Conservation (phyloP, 2,329 filamentous ascomycete genomes). For the Fusarium pseudocircinatum region DNA sequence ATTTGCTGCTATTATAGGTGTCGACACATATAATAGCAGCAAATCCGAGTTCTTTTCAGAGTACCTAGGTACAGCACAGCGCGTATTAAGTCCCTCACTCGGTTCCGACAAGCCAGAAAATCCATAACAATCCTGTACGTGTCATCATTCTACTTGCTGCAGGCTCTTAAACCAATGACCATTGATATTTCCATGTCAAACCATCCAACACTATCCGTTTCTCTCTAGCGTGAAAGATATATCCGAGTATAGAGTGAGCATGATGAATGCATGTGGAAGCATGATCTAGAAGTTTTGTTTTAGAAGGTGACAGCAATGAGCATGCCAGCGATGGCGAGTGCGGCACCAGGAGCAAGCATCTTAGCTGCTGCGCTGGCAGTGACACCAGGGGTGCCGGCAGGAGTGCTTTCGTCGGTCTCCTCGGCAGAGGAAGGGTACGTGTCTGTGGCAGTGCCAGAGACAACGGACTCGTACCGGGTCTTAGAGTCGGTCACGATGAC, state of each 20-base stretch:
- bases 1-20: too few species aligned
- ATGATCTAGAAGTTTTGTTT: conserved; percentile 13
- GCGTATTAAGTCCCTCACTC: conserved; percentile 38
- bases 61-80: conserved; percentile 40
- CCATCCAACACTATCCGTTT: conserved; percentile 30
- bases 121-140: conserved; percentile 34
- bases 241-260: conserved; percentile 16
- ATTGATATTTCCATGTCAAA: conserved; percentile 11
- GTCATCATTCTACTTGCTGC: conserved; percentile 29
- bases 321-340: conserved; percentile 42
- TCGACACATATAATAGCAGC: conserved; percentile 3
- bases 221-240: conserved; percentile 23
- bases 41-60: conserved; percentile 33
- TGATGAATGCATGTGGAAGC: conserved; percentile 18
- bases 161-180: conserved; percentile 22
- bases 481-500: conserved; percentile 27
- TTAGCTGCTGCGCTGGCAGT: conserved; percentile 46
- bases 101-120: conserved; percentile 30
- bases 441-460: conserved; percentile 22
- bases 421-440: conserved; percentile 30
- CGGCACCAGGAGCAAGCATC: conserved; percentile 35
- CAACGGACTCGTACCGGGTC: conserved; percentile 19
- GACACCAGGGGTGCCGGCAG: conserved; percentile 43
- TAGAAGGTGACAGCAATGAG: conserved; percentile 43
- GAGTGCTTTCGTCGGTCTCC: conserved; percentile 24